Conservation (phyloP, 495 filamentous ascomycete genomes). For the Daldinia childiae region DNA sequence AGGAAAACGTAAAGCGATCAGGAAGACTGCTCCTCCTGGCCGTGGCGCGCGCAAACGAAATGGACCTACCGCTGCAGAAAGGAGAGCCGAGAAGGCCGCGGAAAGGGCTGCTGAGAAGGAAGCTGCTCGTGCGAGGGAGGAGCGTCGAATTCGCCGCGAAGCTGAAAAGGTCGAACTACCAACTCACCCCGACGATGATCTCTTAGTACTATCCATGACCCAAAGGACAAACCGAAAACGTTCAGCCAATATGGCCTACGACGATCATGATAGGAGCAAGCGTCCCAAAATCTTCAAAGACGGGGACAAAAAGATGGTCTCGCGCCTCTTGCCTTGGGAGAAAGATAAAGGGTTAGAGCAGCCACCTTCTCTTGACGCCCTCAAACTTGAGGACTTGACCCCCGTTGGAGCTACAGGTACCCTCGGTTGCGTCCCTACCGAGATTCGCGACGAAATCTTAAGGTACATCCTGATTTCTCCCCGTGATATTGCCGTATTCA, state of each 20-base stretch:
- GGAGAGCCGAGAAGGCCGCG: not conserved
- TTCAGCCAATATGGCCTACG: not conserved
- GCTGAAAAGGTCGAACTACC: conserved; percentile 8
- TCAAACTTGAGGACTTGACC: not conserved
- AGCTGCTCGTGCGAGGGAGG: conserved; percentile 4
- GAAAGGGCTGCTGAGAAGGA: conserved; percentile 11
- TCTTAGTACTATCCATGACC: not conserved
- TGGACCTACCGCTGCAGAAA: not conserved
- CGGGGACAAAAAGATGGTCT: not conserved
- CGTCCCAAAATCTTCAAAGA: not conserved
- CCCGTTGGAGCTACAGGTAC: conserved; percentile 2
- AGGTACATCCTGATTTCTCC: conserved; percentile 46
- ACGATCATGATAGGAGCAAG: conserved; percentile 14
- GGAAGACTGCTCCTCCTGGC: not conserved
- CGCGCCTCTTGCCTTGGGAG: conserved; percentile 7
- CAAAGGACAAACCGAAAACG: conserved; percentile 5
- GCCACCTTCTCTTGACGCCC: conserved; percentile 8
- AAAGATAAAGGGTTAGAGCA: conserved; percentile 18
- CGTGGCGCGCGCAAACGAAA: not conserved
- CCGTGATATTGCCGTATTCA: conserved; percentile 48
- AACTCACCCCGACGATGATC: conserved; percentile 4
- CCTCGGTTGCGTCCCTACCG: conserved; percentile 36
- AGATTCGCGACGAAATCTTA: conserved; percentile 52
- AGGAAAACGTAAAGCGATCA: not conserved
- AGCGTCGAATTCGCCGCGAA: not conserved